Evolutionary conservation across 345 rosid species (phyloP), one percentile per base, ranked within the genome.

Genomic region (Gossypium raimondii): DNA sequence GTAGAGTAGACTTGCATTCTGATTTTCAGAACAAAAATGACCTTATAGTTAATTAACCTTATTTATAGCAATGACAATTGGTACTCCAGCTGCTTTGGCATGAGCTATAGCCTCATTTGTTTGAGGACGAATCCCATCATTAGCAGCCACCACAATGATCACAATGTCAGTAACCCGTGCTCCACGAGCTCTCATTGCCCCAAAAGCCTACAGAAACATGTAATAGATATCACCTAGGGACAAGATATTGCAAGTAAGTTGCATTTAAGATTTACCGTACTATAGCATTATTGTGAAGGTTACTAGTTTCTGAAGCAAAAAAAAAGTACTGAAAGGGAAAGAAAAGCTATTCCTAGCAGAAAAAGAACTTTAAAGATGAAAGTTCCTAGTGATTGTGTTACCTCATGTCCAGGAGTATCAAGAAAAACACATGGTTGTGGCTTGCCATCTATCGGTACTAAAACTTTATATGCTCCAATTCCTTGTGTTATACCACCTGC

Each of bases 341-440:
- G 3, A 50, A 79, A 75, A 61, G 18, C 9, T 59, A 53, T 72
- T 60, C 56, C 52, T 17, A 45, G 27, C 78, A 13, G 53, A 64
- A 47, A 52, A 71, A 69, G n/a, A 29, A 66, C 61, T 14, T 43
- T 24, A 43, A 73, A 75, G 6, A 66, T 59, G 2, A 66, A 55
- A 48, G 52, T 13, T 20, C 27, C 51, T 67, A 62, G 29, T 60
- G 47, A 41, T 17, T 2, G 50, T 58, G 74, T 83, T 82, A 93
- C 99, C 98, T 95, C 98, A 76, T 95, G 99, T 22, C 99, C 99
- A 63, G 99, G 99, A 78, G 99, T 95, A 79, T 95, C 99, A 79
- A 95, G 97, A 83, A 95, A 92, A 85, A 95, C 91, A 84, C 99
- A 95, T 22, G 89, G 79, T 81, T 83, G 96, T 74, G 81, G 58